Percentiles rank a stretch among this genome's conserved stretches.
Conservation (phyloP, 2,329 filamentous ascomycete genomes). For the Stemphylium lycopersici region DNA sequence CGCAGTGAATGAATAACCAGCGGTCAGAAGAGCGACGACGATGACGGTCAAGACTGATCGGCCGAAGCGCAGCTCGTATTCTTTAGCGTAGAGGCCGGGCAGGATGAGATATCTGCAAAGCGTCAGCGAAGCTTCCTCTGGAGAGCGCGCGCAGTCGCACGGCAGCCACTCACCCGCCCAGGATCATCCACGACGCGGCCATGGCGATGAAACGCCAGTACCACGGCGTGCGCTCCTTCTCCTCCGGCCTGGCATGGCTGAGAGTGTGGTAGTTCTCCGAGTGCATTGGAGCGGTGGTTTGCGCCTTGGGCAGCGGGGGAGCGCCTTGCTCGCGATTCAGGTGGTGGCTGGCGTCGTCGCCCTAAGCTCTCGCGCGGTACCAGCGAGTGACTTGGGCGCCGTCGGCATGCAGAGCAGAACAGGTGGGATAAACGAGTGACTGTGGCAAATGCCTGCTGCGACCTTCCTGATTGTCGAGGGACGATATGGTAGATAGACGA, state of each 20-base stretch:
- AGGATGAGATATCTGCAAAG: conserved; percentile 55
- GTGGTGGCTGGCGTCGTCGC: conserved; percentile 18
- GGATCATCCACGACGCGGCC: conserved; percentile 54
- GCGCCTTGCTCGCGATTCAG: conserved; percentile 28
- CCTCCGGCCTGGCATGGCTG: conserved; percentile 24
- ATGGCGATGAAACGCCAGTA: conserved; percentile 57
- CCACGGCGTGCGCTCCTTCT: conserved; percentile 47
- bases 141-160: background rate
- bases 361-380: conserved; percentile 17
- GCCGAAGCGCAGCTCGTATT: conserved; percentile 49
- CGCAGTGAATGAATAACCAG: conserved; percentile 57
- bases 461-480: background rate
- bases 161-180: conserved; percentile 52
- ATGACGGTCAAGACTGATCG: conserved; percentile 52
- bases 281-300: conserved; percentile 37
- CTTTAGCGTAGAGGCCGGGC: conserved; percentile 53
- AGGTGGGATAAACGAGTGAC: conserved; percentile 12
- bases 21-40: conserved; percentile 54
- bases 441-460: conserved; percentile 12
- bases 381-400: conserved; percentile 9
- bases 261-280: conserved; percentile 42
- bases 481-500: background rate
- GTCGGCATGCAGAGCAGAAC: conserved; percentile 23
- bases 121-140: conserved; percentile 19
- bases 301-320: conserved; percentile 25